Conservation (phyloP, 805 yeast genomes). For the Myxozyma neglecta region DNA sequence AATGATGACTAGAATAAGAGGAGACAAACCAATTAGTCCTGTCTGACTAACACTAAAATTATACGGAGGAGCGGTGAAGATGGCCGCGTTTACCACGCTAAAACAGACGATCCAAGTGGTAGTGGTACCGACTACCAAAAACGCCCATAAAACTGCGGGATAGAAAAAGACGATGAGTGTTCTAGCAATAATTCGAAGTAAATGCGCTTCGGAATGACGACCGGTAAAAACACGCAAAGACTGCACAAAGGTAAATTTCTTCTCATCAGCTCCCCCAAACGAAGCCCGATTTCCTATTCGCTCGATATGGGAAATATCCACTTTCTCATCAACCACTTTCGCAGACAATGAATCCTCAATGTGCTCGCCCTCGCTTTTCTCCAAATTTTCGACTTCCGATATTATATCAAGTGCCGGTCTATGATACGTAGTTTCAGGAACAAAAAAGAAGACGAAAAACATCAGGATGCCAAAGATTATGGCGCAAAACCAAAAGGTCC, state of each 20-base stretch:
- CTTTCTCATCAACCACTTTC: not conserved
- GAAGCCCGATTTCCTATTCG: too few relatives aligned
- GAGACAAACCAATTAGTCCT: constrained; percentile 29
- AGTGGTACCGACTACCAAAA: constrained; percentile 50
- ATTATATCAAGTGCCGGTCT: constrained; percentile 43
- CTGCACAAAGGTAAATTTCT: constrained; percentile 36
- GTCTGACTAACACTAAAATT: constrained; percentile 22
- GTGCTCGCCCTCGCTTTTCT: not conserved
- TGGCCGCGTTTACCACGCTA: constrained; percentile 55
- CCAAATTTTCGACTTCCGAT: not conserved
- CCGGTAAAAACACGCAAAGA: constrained; percentile 51
- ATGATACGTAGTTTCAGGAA: constrained; percentile 67
- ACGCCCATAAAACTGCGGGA: constrained; percentile 54
- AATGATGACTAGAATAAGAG: constrained; percentile 52
- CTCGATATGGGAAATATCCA: not conserved
- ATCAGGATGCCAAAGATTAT: constrained; percentile 53
- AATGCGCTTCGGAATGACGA: constrained; percentile 48
- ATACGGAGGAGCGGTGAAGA: constrained; percentile 48
- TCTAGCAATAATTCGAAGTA: constrained; percentile 54
- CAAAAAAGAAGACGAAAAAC: constrained; percentile 51
- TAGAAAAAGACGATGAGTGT: constrained; percentile 53
- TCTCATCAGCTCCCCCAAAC: constrained; percentile 5
- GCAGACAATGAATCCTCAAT: not conserved
- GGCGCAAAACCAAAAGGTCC: constrained; percentile 62
- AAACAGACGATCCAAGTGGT: constrained; percentile 66